Evolutionary conservation across 176 grass and related monocot species (phyloP), one percentile per base, ranked within the genome.

Genomic region (Raddia distichophylla): DNA sequence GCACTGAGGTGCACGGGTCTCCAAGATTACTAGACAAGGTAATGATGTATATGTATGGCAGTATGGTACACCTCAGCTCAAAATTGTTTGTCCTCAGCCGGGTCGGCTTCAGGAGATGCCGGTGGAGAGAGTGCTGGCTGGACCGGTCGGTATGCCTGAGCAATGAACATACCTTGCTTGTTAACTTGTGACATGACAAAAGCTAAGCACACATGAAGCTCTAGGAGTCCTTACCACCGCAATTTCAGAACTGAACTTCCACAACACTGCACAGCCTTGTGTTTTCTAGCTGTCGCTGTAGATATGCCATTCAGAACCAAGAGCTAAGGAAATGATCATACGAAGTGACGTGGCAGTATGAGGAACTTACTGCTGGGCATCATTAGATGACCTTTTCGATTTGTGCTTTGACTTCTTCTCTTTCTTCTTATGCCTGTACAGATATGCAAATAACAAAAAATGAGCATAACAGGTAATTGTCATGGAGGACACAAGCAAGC

Each of bases 361-460:
- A 64, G 44, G 33, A 49, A 61, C 85, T 86, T 80, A 90, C 78
- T 63, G 83, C 53, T 82, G 88, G 33, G 52, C 88, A 86, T 94
- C 89, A 53, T 75, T 80, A 61, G 89, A 60, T 66, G 84, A 64
- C 55, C 92, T 82, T 80, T 94, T 94, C 0, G 87, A 94, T 87
- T 94, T 94, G 84, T 94, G 92, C 74, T 94, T 94, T 10, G 87
- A 89, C 80, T 77, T 94, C 60, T 89, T 94, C 56, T 94, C 89
- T 58, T 89, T 89, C 73, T 94, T 94, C 78, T 91, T 94, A 73
- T 85, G 90, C 49, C 92, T 94, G 59, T 4, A 48, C 18, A 71
- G 12, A 67, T 50, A 22, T 20, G 0, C 35, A 68, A 53, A 73
- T 32, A 53, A n/a, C 17, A 69, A 57, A 58, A 51, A 48, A 71